Conservation (phyloP, 768 basidiomycete species). For the Leccinum uliginosum region DNA sequence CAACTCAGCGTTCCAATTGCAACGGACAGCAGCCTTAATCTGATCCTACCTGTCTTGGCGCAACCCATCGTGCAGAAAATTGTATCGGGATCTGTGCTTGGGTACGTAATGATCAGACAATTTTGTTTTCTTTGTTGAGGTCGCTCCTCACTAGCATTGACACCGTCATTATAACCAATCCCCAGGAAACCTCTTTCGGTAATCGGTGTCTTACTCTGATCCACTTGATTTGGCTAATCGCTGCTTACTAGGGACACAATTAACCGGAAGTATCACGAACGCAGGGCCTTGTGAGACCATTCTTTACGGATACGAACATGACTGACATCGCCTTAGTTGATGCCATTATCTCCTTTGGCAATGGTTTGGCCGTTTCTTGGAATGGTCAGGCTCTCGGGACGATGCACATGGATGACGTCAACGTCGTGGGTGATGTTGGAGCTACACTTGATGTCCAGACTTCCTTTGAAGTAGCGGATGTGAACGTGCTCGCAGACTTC, state of each 20-base stretch:
- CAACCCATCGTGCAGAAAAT: constrained; percentile 72
- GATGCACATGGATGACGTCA: constrained; percentile 56
- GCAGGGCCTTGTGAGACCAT: constrained; percentile 63
- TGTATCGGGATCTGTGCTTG: constrained; percentile 52
- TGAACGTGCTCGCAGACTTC: constrained; percentile 55
- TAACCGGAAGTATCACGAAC: constrained; percentile 62
- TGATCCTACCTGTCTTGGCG: constrained; percentile 66
- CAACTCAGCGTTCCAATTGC: constrained; percentile 52
- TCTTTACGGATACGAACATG: not conserved
- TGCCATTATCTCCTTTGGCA: constrained; percentile 60
- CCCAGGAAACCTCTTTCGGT: constrained; percentile 56
- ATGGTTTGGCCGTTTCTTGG: constrained; percentile 62
- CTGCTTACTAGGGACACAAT: constrained; percentile 36
- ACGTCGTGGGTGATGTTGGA: constrained; percentile 60
- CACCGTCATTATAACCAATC: constrained; percentile 57
- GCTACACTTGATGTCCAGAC: constrained; percentile 51
- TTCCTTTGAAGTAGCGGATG: constrained; percentile 54
- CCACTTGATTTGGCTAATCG: constrained; percentile 1
- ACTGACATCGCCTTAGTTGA: constrained; percentile 42
- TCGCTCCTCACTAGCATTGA: constrained; percentile 40
- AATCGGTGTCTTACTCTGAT: constrained; percentile 6
- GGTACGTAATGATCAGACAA: constrained; percentile 29
- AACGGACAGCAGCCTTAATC: constrained; percentile 58
- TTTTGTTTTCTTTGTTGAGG: not conserved
- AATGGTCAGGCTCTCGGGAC: constrained; percentile 50